Percentiles rank a stretch among this genome's conserved stretches.
Evolutionary conservation across 2,329 filamentous ascomycete genomes (phyloP).

Genomic region (Drechslerella stenobrocha): DNA sequence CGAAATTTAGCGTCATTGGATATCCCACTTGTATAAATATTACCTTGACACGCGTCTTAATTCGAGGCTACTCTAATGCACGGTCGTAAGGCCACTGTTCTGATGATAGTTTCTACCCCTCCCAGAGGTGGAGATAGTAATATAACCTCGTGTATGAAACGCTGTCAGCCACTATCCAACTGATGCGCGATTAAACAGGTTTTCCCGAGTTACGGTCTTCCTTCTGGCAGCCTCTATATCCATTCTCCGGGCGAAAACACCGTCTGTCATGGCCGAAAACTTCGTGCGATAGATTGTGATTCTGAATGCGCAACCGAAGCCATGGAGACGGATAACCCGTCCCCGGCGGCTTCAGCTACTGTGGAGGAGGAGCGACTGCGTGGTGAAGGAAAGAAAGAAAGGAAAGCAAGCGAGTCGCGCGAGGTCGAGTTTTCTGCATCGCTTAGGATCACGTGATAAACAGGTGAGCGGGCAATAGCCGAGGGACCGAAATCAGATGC

Average conservation of each 20-base stretch:
- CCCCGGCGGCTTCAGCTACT: constrained; percentile 27
- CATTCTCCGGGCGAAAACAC: constrained; percentile 39
- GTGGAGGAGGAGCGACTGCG: constrained; percentile 50
- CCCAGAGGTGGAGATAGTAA: constrained; percentile 1
- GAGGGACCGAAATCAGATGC: constrained; percentile 48
- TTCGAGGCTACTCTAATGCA: too few species aligned
- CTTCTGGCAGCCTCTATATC: constrained; percentile 49
- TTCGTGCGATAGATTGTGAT: constrained; percentile 48
- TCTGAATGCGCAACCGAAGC: constrained; percentile 37
- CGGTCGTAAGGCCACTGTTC: background rate
- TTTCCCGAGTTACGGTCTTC: constrained; percentile 47
- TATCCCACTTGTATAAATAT: constrained; percentile 47
- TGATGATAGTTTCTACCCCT: background rate
- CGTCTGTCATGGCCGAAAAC: constrained; percentile 47
- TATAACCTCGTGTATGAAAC: constrained; percentile 52
- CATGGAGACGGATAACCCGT: constrained; percentile 41
- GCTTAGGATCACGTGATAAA: constrained; percentile 19
- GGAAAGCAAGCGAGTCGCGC: constrained; percentile 4
- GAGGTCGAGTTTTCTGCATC: constrained; percentile 23
- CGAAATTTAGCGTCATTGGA: constrained; percentile 31
- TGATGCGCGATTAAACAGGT: constrained; percentile 52
- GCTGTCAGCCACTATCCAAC: constrained; percentile 49
- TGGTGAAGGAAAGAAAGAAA: constrained; percentile 22
- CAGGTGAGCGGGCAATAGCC: constrained; percentile 28
- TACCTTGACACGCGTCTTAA: background rate